Percentiles rank a stretch among this genome's conserved stretches.
Conservation (phyloP, 257 asterid genomes). For the Fraxinus quadrangulata region DNA sequence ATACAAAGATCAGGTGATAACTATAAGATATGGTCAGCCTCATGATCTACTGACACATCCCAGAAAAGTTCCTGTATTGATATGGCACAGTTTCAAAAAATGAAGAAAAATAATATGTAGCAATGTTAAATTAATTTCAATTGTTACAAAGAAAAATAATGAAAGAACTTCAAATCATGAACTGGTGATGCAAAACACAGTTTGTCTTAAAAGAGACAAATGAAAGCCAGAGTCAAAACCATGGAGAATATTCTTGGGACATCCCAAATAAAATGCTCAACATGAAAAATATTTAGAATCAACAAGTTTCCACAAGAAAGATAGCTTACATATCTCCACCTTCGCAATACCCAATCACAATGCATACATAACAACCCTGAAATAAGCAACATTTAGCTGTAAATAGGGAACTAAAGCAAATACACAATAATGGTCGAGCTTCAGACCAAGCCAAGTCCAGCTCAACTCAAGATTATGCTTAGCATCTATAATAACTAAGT, state of each 20-base stretch:
- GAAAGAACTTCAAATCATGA: not conserved
- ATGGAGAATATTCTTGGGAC: not conserved
- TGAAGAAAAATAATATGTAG: not conserved
- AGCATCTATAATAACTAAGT: not conserved
- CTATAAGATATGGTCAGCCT: constrained; percentile 7
- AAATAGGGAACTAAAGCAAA: constrained; percentile 18
- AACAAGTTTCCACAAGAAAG: constrained; percentile 8
- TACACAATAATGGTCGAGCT: not conserved
- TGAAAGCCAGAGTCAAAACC: not conserved
- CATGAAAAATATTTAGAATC: constrained; percentile 2
- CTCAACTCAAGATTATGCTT: not conserved
- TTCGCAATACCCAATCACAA: constrained; percentile 95
- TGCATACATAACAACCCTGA: constrained; percentile 99
- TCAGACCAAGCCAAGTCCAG: not conserved
- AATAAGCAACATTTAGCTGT: constrained; percentile 23
- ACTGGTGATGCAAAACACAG: not conserved
- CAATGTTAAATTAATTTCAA: not conserved
- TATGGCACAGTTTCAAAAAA: not conserved
- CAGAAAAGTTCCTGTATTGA: not conserved
- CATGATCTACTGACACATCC: not conserved
- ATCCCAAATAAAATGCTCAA: not conserved
- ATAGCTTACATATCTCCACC: constrained; percentile 97
- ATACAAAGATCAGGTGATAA: constrained; percentile 14
- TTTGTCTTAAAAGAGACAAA: not conserved
- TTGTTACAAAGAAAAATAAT: not conserved